Evolutionary conservation across 352 stramenopile genomes (phyloP).

Genomic region (Phytopythium ostracodes): DNA sequence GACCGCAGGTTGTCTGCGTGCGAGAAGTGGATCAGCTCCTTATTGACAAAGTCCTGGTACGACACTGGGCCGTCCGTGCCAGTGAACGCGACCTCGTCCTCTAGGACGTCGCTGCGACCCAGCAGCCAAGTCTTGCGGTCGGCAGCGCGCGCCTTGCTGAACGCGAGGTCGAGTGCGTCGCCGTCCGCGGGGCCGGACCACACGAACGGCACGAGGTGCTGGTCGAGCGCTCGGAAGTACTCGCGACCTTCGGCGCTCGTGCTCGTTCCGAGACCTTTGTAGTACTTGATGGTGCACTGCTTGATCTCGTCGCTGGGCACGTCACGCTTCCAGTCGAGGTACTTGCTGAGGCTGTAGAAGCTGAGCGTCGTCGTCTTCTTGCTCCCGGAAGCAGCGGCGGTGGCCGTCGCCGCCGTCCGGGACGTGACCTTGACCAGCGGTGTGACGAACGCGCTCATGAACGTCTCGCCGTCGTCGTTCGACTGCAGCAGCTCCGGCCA

Average conservation of each 20-base stretch:
- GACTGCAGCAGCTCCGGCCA: conserved; percentile 93
- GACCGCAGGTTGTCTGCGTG: conserved; percentile 95
- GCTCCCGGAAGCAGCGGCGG: conserved; percentile 6
- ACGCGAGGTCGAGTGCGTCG: conserved; percentile 98
- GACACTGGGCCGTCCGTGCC: conserved; percentile 62
- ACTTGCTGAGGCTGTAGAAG: conserved; percentile 98
- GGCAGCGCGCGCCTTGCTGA: conserved; percentile 94
- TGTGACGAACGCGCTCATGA: conserved; percentile 99
- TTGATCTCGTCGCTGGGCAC: conserved; percentile 51
- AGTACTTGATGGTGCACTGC: conserved; percentile 98
- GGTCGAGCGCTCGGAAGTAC: conserved; percentile 96
- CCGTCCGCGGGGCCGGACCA: conserved; percentile 69
- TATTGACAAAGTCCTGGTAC: conserved; percentile 98
- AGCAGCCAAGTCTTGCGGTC: conserved; percentile 97
- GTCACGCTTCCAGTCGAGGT: conserved; percentile 92
- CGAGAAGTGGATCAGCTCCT: conserved; percentile 99
- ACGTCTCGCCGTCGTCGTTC: conserved; percentile 79
- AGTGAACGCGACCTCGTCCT: conserved; percentile 95
- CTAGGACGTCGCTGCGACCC: conserved; percentile 74
- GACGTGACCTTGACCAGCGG: conserved; percentile 97
- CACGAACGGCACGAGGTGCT: conserved; percentile 92
- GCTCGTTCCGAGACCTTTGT: conserved; percentile 98
- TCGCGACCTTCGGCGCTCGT: conserved; percentile 96
- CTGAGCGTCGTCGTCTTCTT: conserved; percentile 30
- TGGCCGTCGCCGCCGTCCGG: conserved; percentile 72